A percentile compares a stretch with the other conserved stretches of the same genome.
Evolutionary conservation across 2,329 filamentous ascomycete species (phyloP).

Genomic region (Hymenoscyphus linearis): DNA sequence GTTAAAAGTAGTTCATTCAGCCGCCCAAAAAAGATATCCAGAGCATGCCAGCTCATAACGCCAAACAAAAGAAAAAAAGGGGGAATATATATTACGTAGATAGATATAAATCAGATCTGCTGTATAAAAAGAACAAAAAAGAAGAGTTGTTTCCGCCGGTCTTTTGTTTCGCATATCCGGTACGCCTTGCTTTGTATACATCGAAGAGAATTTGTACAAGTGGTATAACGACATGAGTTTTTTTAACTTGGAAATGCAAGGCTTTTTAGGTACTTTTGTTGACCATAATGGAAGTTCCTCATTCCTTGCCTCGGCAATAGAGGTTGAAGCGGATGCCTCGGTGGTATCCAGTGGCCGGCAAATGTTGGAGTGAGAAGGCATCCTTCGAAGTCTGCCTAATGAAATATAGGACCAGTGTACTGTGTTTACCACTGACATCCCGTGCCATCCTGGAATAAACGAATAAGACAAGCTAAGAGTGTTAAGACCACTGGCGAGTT

Average conservation of each 20-base stretch:
- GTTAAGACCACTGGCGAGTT: constrained; percentile 10
- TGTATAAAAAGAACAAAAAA: not conserved
- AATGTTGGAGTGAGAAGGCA: not conserved
- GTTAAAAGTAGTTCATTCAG: not conserved
- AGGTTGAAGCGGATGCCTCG: not conserved
- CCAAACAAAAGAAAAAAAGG: constrained; percentile 8
- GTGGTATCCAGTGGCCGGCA: not conserved
- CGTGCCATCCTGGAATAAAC: constrained; percentile 9
- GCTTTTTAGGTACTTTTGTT: constrained; percentile 5
- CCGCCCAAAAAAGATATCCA: not conserved
- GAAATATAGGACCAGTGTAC: constrained; percentile 13
- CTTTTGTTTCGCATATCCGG: constrained; percentile 11
- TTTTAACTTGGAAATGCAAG: constrained; percentile 3
- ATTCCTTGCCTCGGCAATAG: not conserved
- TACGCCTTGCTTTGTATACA: constrained; percentile 20
- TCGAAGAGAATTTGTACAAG: constrained; percentile 18
- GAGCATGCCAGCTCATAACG: constrained; percentile 7
- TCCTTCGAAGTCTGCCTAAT: not conserved
- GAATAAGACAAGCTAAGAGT: constrained; percentile 11
- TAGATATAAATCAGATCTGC: constrained; percentile 16
- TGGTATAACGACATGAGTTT: constrained; percentile 17
- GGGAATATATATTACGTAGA: constrained; percentile 11
- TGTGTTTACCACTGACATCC: constrained; percentile 19
- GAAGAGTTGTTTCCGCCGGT: not conserved
- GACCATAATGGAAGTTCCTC: constrained; percentile 5